Percentiles rank a stretch among this genome's conserved stretches.
phyloP scores from a whole-genome alignment of 192 early-diverging fungal genomes.

The Backusella australiensis region DNA sequence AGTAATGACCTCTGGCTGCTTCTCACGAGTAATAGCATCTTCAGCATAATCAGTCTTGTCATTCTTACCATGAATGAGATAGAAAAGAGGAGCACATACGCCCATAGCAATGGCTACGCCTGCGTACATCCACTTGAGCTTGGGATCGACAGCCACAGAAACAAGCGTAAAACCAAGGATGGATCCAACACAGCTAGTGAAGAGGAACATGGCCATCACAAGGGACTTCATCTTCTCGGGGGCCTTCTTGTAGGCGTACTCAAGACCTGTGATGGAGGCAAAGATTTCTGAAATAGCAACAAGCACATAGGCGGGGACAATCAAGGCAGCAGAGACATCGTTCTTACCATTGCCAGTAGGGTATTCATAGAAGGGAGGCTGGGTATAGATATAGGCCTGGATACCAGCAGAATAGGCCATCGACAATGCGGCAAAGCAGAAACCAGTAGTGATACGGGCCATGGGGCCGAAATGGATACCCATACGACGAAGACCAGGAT shows the following conservation, averaged over 20 bases:
- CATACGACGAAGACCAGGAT: conserved; percentile 51
- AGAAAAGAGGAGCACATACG: conserved; percentile 43
- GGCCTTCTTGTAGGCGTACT: conserved; percentile 63
- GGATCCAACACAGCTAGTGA: conserved; percentile 49
- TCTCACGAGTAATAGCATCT: conserved; percentile 21
- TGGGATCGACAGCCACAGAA: conserved; percentile 52
- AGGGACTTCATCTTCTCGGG: conserved; percentile 60
- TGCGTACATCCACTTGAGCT: conserved; percentile 52
- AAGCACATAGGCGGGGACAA: conserved; percentile 55
- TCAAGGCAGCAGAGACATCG: conserved; percentile 49
- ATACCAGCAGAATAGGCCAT: conserved; percentile 60
- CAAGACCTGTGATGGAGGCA: conserved; percentile 64
- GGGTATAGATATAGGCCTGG: conserved; percentile 59
- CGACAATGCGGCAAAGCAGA: conserved; percentile 49
- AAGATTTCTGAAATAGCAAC: conserved; percentile 68
- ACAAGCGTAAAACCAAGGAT: conserved; percentile 53
- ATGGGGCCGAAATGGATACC: conserved; percentile 56
- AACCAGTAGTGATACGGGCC: conserved; percentile 62
- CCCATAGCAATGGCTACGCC: conserved; percentile 42
- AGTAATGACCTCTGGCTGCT: not conserved
- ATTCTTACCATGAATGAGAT: conserved; percentile 51
- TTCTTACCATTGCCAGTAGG: conserved; percentile 33
- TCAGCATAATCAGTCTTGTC: conserved; percentile 38
- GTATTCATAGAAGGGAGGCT: conserved; percentile 49
- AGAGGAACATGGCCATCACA: conserved; percentile 62